A percentile compares a stretch with the other conserved stretches of the same genome.
Evolutionary conservation across 1,139 yeast species (phyloP).

Genomic region (Pichia sp.): DNA sequence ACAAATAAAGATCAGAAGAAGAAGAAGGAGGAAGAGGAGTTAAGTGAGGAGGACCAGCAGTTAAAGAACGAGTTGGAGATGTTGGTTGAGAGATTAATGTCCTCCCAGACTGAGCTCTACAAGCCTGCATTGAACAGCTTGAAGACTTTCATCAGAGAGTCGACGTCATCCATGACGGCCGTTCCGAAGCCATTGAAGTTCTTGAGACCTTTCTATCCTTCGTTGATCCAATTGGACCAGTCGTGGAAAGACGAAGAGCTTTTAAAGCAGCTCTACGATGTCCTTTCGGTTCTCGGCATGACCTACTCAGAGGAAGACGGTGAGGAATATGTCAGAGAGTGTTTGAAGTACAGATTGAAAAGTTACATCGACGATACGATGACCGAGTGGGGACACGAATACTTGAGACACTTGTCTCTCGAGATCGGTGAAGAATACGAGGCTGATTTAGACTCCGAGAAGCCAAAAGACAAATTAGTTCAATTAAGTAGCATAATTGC

Average conservation of each 20-base stretch:
- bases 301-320: conserved; percentile 80
- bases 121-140: conserved; percentile 59
- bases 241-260: conserved; percentile 47
- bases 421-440: conserved; percentile 85
- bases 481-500: conserved; percentile 72
- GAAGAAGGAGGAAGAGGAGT: conserved; percentile 55
- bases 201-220: conserved; percentile 79
- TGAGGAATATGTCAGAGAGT: conserved; percentile 52
- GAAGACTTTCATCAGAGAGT: conserved; percentile 77
- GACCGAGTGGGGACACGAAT: conserved; percentile 97
- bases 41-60: conserved; percentile 90
- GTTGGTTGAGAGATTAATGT: conserved; percentile 73
- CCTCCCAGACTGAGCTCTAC: conserved; percentile 48
- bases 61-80: conserved; percentile 82
- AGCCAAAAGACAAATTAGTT: conserved; percentile 38
- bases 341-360: conserved; percentile 74
- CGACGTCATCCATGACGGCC: conserved; percentile 98
- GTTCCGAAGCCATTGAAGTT: conserved; percentile 98
- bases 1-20: conserved; percentile 8
- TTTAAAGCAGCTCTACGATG: conserved; percentile 64
- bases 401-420: conserved; percentile 89
- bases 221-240: conserved; percentile 55
- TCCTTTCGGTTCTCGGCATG: conserved; percentile 91
- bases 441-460: conserved; percentile 46
- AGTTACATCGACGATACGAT: conserved; percentile 54